Base-by-base conservation (phyloP, 495 filamentous ascomycete genomes). In the Cairneyella variabilis region DNA sequence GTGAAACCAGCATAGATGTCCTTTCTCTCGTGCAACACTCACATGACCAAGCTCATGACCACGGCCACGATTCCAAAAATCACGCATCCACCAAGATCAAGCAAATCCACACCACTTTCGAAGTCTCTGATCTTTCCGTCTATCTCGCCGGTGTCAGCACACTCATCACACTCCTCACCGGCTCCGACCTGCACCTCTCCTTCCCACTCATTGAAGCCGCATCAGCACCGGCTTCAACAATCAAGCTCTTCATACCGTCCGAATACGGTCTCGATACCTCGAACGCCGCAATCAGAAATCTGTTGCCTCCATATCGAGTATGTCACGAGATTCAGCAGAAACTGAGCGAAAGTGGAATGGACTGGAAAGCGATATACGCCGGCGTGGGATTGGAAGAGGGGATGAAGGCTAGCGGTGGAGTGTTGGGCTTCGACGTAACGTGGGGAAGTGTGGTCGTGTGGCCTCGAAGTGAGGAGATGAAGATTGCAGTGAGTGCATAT, bases 261-360 rank as follows among this genome's bases (percentile, higher is more conserved):
- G 66, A 69, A 45, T 69, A 60, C 47, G 64, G 66, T 9, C 58
- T 69, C 38, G 66, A 69, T 41, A 63, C 66, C 2, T 23, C 21
- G 4, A 51, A 54, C 22, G 11, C 37, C 9, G 28, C 38, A n/a
- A 64, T 48, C 36, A 58, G 56, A 53, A 57, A n/a, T 41, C 61
- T 54, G 55, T 59, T 59, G 21, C 56, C 56, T 17, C 56, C 56
- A 1, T 48, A 52, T 23, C 37, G 42, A 16, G 46, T 25, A 1
- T 12, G 51, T 11, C 51, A 16, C 18, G 51, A 54, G 39, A 38
- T 59, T 8, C 51, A 59, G 22, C 17, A 50, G 25, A 22, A 44
- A 18, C 28, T 59, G 25, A 47, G 39, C 20, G 8, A 27, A 5
- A 37, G 42, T 6, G 43, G 43, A 5, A 43, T 44, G 34, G 21